phyloP scores from a whole-genome alignment of 768 basidiomycete species.

The Lanmaoa pseudosensibilis region DNA sequence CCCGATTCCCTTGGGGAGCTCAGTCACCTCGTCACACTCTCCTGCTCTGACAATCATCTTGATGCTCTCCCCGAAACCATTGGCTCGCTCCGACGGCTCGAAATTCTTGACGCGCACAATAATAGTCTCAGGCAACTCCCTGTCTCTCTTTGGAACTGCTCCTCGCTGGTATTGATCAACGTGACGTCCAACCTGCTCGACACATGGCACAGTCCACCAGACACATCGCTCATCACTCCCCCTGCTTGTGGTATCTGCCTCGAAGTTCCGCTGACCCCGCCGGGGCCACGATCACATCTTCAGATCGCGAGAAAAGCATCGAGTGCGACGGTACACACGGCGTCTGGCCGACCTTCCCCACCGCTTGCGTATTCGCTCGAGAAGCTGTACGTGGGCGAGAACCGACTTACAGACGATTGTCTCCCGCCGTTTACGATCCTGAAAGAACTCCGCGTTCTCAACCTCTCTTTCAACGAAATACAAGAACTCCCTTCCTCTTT shows the following conservation, averaged over 20 bases:
- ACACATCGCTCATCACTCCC: slow-evolving; percentile 30
- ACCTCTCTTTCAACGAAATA: slow-evolving; percentile 93
- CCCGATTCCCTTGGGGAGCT: slow-evolving; percentile 84
- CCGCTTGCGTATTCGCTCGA: slow-evolving; percentile 72
- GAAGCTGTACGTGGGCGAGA: slow-evolving; percentile 87
- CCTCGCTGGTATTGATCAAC: slow-evolving; percentile 70
- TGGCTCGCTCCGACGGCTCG: slow-evolving; percentile 71
- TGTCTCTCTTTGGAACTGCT: slow-evolving; percentile 78
- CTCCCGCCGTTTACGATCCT: slow-evolving; percentile 74
- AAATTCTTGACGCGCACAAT: slow-evolving; percentile 83
- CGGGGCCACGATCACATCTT: slow-evolving; percentile 15
- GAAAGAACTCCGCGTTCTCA: slow-evolving; percentile 76
- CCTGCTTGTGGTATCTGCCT: slow-evolving; percentile 23
- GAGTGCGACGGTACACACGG: slow-evolving; percentile 30
- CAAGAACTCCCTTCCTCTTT: slow-evolving; percentile 81
- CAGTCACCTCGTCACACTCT: slow-evolving; percentile 64
- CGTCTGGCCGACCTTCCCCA: slow-evolving; percentile 38
- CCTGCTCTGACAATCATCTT: slow-evolving; percentile 90
- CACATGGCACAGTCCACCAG: slow-evolving; percentile 66
- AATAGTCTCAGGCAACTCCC: slow-evolving; percentile 84
- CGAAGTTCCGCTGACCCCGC: slow-evolving; percentile 19
- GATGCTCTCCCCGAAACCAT: slow-evolving; percentile 73
- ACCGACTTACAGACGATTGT: slow-evolving; percentile 76
- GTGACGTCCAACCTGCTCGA: slow-evolving; percentile 84
- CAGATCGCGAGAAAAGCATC: slow-evolving; percentile 37